Conservation (phyloP, 768 basidiomycete genomes). For the Kwoniella europaea region DNA sequence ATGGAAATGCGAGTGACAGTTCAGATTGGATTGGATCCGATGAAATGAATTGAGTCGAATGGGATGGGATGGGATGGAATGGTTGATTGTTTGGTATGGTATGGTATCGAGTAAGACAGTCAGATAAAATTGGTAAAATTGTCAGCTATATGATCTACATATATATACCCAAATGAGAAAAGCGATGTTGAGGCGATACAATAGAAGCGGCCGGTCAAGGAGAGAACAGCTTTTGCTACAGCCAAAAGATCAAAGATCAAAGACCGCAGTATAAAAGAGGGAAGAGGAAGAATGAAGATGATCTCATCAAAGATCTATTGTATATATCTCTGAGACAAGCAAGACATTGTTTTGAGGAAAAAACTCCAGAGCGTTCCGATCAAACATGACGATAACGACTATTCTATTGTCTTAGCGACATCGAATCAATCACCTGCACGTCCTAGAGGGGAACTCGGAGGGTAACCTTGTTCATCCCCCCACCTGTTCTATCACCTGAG, state of each 20-base stretch:
- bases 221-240: neutral
- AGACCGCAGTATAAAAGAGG: neutral
- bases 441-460: neutral
- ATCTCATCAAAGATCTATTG: neutral
- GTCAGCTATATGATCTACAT: neutral
- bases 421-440: neutral
- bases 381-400: neutral
- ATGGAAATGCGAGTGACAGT: conserved; percentile 2
- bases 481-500: neutral
- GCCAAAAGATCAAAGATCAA: neutral
- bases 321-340: neutral
- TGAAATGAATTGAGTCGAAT: neutral
- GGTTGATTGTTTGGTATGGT: neutral
- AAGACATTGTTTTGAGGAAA: neutral
- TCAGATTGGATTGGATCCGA: neutral
- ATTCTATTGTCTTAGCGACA: neutral
- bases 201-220: neutral
- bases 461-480: neutral
- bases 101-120: neutral
- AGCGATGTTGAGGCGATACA: neutral
- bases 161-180: neutral
- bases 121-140: neutral
- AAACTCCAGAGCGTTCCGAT: neutral
- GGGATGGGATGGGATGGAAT: neutral
- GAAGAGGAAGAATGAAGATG: neutral